Evolutionary conservation across 2,329 filamentous ascomycete genomes (phyloP).

Genomic region (Escovopsis weberi): DNA sequence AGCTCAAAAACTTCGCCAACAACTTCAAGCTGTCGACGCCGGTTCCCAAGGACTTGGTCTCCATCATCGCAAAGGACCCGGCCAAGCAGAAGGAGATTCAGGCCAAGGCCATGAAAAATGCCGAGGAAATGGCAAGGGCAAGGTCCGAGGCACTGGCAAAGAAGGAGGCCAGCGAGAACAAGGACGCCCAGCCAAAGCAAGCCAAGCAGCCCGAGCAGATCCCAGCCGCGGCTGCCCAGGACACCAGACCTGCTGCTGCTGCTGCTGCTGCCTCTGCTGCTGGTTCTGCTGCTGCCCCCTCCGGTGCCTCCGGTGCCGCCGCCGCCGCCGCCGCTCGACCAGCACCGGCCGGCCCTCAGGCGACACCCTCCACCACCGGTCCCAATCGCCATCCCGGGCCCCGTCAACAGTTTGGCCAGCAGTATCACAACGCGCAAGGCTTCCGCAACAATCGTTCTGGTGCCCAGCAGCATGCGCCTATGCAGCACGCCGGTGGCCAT

Average conservation of each 20-base stretch:
- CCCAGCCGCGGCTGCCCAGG: slow-evolving; percentile 8
- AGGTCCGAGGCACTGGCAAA: slow-evolving; percentile 34
- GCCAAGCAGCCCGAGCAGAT: slow-evolving; percentile 13
- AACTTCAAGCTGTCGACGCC: slow-evolving; percentile 91
- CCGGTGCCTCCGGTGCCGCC: no score
- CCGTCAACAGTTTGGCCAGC: slow-evolving; percentile 34
- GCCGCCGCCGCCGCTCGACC: no score
- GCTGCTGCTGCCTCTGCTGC: no score
- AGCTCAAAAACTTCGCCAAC: slow-evolving; percentile 86
- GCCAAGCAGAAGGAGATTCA: slow-evolving; percentile 86
- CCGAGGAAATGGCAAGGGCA: slow-evolving; percentile 45
- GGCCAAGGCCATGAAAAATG: slow-evolving; percentile 68
- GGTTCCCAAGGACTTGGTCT: slow-evolving; percentile 79
- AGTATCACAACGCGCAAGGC: slow-evolving; percentile 29
- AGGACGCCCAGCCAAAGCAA: slow-evolving; percentile 32
- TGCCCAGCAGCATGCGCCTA: slow-evolving; percentile 27
- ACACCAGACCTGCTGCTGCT: slow-evolving; percentile 16
- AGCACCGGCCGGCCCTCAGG: slow-evolving; percentile 19
- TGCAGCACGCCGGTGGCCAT: no score
- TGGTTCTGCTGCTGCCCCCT: no score
- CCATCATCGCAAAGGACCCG: slow-evolving; percentile 95
- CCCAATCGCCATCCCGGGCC: slow-evolving; percentile 31
- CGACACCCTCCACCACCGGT: slow-evolving; percentile 12
- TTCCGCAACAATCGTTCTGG: slow-evolving; percentile 34
- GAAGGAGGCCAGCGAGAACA: slow-evolving; percentile 25